A percentile compares a stretch with the other conserved stretches of the same genome.
phyloP scores from a whole-genome alignment of 2,329 filamentous ascomycete genomes.

The Tolypocladium pustulatum region DNA sequence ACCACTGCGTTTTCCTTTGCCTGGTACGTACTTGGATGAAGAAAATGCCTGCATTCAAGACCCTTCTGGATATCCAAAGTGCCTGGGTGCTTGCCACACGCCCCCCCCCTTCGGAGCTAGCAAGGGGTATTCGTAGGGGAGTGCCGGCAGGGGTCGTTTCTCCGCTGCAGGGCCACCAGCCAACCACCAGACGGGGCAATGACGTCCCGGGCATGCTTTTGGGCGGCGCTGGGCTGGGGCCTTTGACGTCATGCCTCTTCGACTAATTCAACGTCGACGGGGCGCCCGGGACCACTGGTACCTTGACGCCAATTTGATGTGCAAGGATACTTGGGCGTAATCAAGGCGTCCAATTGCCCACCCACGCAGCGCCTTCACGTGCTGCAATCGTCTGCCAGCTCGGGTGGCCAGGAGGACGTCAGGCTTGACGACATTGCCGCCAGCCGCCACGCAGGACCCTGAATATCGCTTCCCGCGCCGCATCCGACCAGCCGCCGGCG shows the following conservation, averaged over 20 bases:
- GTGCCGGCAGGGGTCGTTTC: not conserved
- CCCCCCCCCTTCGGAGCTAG: not conserved
- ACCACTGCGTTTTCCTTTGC: not conserved
- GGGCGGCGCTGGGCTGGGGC: conserved; percentile 6
- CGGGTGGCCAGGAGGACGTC: not conserved
- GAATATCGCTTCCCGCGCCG: not conserved
- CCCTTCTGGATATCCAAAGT: not conserved
- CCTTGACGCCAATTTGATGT: not conserved
- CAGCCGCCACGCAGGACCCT: not conserved
- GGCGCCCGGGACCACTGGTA: not conserved
- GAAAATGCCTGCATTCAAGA: not conserved
- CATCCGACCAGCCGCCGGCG: not conserved
- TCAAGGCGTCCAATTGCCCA: not conserved
- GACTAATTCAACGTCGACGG: conserved; percentile 6
- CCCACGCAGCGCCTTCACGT: not conserved
- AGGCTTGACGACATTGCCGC: not conserved
- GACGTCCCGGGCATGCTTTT: conserved; percentile 9
- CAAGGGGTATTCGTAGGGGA: not conserved
- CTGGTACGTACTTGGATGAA: too few species aligned
- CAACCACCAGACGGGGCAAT: conserved; percentile 7
- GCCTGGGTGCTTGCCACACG: not conserved
- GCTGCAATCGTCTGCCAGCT: not conserved
- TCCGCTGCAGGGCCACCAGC: not conserved
- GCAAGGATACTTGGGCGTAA: not conserved
- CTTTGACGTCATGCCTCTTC: conserved; percentile 16